A percentile compares a stretch with the other conserved stretches of the same genome.
These are phyloP conservation scores for Rhizoctonia solani DNA, from an alignment of 1,284 basidiomycete species.

Conservation along the genomic window DNA sequence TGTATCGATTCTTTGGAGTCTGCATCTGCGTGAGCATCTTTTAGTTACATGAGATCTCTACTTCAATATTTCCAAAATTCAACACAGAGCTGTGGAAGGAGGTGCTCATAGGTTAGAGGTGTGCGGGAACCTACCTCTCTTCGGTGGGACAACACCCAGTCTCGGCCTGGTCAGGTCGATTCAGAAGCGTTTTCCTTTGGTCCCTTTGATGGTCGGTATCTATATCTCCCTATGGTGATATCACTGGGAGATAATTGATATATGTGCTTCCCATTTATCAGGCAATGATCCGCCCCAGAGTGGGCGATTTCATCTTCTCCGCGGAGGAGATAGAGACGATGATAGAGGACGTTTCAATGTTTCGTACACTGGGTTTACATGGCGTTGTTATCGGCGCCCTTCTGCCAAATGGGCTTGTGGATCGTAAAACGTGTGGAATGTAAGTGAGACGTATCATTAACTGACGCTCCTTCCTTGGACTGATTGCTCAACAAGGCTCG, in stretches of 20 bases:
- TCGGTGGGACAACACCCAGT: constrained; percentile 79
- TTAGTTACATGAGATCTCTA: no score
- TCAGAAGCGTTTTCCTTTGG: constrained; percentile 51
- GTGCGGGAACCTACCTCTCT: constrained; percentile 70
- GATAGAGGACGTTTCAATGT: constrained; percentile 66
- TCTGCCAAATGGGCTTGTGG: constrained; percentile 61
- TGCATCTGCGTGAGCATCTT: constrained; percentile 31
- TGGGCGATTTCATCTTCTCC: constrained; percentile 76
- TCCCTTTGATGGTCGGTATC: constrained; percentile 66
- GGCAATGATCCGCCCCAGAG: constrained; percentile 78
- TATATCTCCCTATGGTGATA: neutral
- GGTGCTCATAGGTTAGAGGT: constrained; percentile 78
- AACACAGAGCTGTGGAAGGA: constrained; percentile 61
- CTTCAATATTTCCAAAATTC: neutral
- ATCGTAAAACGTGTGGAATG: constrained; percentile 58
- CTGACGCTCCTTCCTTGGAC: neutral
- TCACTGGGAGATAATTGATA: constrained; percentile 19
- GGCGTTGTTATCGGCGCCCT: constrained; percentile 76
- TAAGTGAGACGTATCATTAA: constrained; percentile 44
- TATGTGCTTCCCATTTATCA: constrained; percentile 43
- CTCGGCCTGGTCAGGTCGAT: constrained; percentile 67
- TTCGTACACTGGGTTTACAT: constrained; percentile 59
- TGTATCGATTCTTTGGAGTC: constrained; percentile 38
- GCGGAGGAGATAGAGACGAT: constrained; percentile 67
- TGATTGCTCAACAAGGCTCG: constrained; percentile 51